Conservation (phyloP, 139 green algal species). For the Chlamydomonas asymmetrica region DNA sequence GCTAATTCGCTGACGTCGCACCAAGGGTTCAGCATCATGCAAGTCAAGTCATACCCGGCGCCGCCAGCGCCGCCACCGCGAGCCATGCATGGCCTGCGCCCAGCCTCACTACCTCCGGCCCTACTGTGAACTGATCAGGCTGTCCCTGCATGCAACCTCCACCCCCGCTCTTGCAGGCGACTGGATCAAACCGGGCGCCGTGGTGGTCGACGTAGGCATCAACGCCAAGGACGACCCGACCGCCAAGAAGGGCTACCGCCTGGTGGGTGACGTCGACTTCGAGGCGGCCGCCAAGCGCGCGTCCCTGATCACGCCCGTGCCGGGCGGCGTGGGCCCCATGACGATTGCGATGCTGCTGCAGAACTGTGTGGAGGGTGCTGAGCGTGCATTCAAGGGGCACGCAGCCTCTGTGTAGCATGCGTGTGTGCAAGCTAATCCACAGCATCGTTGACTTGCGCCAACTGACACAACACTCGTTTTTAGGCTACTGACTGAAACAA, state of each 20-base stretch:
- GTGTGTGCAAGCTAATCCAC: too few species aligned
- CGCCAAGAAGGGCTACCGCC: conserved; percentile 67
- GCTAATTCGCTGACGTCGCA: too few species aligned
- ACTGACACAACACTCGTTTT: too few species aligned
- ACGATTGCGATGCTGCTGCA: conserved; percentile 77
- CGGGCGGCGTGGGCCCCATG: conserved; percentile 97
- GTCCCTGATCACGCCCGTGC: conserved; percentile 90
- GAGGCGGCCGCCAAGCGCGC: conserved; percentile 59
- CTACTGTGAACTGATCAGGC: not conserved
- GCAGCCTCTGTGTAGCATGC: too few species aligned
- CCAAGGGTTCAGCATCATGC: too few species aligned
- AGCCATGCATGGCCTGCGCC: too few species aligned
- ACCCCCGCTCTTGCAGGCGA: conserved; percentile 55
- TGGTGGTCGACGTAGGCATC: conserved; percentile 96
- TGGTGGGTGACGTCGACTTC: conserved; percentile 90
- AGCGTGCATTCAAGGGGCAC: conserved; percentile 23
- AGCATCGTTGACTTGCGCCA: too few species aligned
- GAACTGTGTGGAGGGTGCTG: conserved; percentile 52
- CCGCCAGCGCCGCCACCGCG: too few species aligned
- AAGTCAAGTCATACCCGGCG: too few species aligned
- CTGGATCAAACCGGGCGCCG: conserved; percentile 94
- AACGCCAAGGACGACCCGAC: conserved; percentile 82
- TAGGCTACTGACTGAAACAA: too few species aligned
- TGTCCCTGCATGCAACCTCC: not conserved
- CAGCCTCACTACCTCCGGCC: too few species aligned